These are phyloP conservation scores for Quercus lobata DNA, from an alignment of 331 rosid species.

Conservation along the genomic window DNA sequence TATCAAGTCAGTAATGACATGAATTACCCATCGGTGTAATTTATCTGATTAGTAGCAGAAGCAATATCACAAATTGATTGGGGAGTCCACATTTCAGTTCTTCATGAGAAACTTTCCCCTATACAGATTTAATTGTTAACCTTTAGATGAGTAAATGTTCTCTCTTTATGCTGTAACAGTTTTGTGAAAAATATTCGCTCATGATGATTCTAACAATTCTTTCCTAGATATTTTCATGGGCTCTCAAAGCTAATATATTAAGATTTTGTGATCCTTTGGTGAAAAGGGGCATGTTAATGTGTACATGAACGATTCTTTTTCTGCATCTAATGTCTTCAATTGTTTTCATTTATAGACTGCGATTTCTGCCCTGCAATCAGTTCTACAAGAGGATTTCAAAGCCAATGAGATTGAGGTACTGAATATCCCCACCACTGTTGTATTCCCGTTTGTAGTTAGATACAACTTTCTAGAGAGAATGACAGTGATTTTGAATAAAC, in stretches of 20 bases:
- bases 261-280: no score
- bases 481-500: constrained; percentile 3
- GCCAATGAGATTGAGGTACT: constrained; percentile 97
- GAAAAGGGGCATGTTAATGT: neutral
- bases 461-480: neutral
- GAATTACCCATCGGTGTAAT: neutral
- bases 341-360: constrained; percentile 62
- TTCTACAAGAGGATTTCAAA: constrained; percentile 97
- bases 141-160: no score
- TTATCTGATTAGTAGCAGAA: no score
- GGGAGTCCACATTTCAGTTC: neutral
- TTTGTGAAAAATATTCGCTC: neutral
- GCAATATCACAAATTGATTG: neutral
- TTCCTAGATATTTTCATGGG: no score
- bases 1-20: neutral
- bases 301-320: neutral
- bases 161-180: neutral
- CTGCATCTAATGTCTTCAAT: neutral
- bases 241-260: no score
- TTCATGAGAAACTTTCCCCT: neutral
- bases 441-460: neutral
- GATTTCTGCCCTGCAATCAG: constrained; percentile 93
- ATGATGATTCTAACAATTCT: no score
- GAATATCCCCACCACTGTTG: neutral
- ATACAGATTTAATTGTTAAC: neutral